Conservation (phyloP, 1,284 basidiomycete species). For the Schizophyllum amplum region DNA sequence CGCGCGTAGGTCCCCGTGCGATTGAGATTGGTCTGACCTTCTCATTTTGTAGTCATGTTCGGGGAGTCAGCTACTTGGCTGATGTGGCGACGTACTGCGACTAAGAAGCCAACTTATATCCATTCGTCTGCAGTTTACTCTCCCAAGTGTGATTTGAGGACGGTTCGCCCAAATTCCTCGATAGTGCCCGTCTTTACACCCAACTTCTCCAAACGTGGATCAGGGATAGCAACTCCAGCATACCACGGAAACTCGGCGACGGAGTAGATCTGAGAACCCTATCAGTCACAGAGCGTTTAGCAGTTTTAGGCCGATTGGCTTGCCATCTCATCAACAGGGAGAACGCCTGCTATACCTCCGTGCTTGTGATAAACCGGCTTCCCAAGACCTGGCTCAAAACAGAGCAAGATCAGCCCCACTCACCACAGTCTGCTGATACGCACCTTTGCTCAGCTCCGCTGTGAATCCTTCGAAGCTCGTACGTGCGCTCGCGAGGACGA, state of each 20-base stretch:
- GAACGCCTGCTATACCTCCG: conserved; percentile 1
- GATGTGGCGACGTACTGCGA: too few species aligned
- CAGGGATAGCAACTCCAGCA: conserved; percentile 1
- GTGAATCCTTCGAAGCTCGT: conserved; percentile 5
- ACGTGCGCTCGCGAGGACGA: conserved; percentile 2
- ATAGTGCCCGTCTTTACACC: conserved; percentile 6
- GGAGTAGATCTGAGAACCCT: neutral
- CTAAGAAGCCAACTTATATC: too few species aligned
- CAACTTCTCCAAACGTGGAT: conserved; percentile 6
- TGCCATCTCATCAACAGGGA: conserved; percentile 10
- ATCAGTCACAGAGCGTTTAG: neutral
- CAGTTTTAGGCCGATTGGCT: neutral
- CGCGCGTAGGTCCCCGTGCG: too few species aligned
- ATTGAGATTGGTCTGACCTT: too few species aligned
- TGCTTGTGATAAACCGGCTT: conserved; percentile 5
- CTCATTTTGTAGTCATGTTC: too few species aligned
- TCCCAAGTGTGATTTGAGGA: neutral
- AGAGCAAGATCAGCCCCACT: neutral
- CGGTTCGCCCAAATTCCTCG: conserved; percentile 2
- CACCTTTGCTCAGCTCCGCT: conserved; percentile 3
- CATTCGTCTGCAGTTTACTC: neutral
- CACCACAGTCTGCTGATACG: neutral
- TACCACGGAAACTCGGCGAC: conserved; percentile 4
- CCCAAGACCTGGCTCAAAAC: conserved; percentile 2
- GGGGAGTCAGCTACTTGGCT: too few species aligned